phyloP scores from a whole-genome alignment of 495 filamentous ascomycete species.

The Aspergillus diversus region DNA sequence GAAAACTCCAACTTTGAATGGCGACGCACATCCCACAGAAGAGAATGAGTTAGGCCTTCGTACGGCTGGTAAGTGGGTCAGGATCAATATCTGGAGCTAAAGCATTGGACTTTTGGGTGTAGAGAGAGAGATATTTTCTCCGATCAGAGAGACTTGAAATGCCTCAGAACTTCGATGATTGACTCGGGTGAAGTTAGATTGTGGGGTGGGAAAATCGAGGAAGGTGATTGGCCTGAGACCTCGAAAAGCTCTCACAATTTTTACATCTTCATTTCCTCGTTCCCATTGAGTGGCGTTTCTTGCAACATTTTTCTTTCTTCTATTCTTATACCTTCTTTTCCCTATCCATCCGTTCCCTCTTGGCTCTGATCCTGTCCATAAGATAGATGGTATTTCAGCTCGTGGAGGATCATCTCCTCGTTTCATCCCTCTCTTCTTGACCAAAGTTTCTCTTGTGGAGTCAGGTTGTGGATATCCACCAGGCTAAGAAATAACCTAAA shows the following conservation, averaged over 20 bases:
- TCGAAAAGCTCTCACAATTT: neutral
- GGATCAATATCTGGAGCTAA: no score
- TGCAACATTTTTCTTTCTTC: neutral
- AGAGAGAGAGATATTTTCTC: no score
- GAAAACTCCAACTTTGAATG: no score
- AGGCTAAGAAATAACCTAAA: no score
- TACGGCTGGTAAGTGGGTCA: no score
- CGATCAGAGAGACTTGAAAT: neutral
- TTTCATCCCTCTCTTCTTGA: neutral
- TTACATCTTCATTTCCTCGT: no score
- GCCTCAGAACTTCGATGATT: neutral
- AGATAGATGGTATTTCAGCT: neutral
- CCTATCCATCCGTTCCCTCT: no score
- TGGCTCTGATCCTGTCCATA: neutral
- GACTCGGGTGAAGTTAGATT: neutral
- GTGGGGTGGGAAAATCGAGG: neutral
- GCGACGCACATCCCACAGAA: no score
- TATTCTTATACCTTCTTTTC: neutral
- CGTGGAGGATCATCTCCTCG: neutral
- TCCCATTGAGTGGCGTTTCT: neutral
- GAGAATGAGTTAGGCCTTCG: no score
- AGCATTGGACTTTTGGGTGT: no score
- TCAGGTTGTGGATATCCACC: neutral
- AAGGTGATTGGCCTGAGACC: neutral
- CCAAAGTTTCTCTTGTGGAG: neutral